phyloP scores from a whole-genome alignment of 345 rosid species.

The Zanthoxylum bungeanum region DNA sequence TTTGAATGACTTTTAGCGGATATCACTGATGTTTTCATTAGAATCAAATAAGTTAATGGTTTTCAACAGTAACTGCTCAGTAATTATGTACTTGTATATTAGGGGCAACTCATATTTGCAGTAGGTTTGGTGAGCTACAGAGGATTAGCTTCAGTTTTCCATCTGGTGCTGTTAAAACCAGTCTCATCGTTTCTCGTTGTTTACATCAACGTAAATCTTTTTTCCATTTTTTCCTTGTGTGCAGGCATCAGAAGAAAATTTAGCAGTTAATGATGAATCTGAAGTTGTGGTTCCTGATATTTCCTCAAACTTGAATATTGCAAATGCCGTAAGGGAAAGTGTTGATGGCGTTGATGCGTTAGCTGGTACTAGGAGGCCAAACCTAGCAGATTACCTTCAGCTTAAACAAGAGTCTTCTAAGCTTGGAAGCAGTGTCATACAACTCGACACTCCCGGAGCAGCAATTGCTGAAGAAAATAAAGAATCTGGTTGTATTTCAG shows the following conservation, averaged over 20 bases:
- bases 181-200: neutral
- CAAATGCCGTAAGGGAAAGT: slow-evolving; percentile 15
- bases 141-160: neutral
- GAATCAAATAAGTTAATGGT: neutral
- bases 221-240: neutral
- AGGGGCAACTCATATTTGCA: neutral
- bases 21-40: neutral
- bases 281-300: slow-evolving; percentile 19
- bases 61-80: neutral
- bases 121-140: neutral
- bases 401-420: slow-evolving; percentile 20
- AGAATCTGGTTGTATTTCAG: slow-evolving; percentile 9
- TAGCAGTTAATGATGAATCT: slow-evolving; percentile 28
- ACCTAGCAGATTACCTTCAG: slow-evolving; percentile 13
- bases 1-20: neutral
- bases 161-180: neutral
- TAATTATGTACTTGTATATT: neutral
- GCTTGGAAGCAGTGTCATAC: slow-evolving; percentile 18
- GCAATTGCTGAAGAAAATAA: slow-evolving; percentile 23
- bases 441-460: slow-evolving; percentile 10
- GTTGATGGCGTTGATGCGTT: slow-evolving; percentile 3
- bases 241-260: slow-evolving; percentile 42
- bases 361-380: neutral
- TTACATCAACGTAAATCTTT: neutral
- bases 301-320: slow-evolving; percentile 14